These are phyloP conservation scores for Paraleonurus japonicus DNA, from an alignment of 257 asterid species.

Conservation along the genomic window DNA sequence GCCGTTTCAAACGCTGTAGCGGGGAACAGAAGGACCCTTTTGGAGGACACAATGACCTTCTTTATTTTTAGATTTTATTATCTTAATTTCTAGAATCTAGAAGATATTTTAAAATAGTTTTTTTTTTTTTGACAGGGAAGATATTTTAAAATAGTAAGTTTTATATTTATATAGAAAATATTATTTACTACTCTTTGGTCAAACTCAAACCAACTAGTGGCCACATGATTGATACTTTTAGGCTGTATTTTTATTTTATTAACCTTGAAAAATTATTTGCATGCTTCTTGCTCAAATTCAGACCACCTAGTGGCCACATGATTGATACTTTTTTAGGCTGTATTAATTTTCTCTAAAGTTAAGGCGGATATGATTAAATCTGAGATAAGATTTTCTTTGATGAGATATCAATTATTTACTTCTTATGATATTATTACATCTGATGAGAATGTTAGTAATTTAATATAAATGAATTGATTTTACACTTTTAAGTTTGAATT, in stretches of 20 bases:
- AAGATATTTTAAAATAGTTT: neutral
- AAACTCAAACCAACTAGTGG: neutral
- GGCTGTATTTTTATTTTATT: no score
- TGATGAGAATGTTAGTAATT: no score
- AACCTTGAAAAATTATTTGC: neutral
- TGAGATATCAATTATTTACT: no score
- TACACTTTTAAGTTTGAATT: no score
- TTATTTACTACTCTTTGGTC: neutral
- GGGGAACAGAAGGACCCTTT: neutral
- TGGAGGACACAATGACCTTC: neutral
- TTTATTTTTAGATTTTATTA: neutral
- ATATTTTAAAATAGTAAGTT: neutral
- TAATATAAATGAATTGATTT: no score
- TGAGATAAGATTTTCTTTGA: no score
- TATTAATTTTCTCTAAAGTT: no score
- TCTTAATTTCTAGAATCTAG: neutral
- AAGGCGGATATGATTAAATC: no score
- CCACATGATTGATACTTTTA: neutral
- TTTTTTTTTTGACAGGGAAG: no score
- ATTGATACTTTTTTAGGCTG: neutral
- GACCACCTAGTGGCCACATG: neutral
- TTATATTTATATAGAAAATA: no score
- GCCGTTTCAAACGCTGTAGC: slow-evolving; percentile 15
- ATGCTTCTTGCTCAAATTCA: neutral
- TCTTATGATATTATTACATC: no score